A percentile compares a stretch with the other conserved stretches of the same genome.
These are phyloP conservation scores for Vaccinium darrowii DNA, from an alignment of 148 eudicot genomes.

Conservation along the genomic window DNA sequence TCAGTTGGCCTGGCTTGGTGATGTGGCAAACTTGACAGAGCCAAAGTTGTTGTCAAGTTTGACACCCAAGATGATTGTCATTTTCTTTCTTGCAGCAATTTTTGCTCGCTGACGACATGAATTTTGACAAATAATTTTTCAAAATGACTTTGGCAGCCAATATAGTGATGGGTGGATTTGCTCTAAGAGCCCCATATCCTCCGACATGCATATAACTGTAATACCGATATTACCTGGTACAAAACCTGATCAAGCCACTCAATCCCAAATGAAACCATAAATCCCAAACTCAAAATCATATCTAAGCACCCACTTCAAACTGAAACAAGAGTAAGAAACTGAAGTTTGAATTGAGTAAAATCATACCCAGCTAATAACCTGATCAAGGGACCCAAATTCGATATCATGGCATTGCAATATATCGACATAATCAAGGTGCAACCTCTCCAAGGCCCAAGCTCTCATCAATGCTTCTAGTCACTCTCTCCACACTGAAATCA, in stretches of 20 bases:
- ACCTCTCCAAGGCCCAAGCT: conserved; percentile 87
- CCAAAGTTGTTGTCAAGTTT: too few species aligned
- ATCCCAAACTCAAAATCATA: background rate
- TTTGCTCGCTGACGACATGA: too few species aligned
- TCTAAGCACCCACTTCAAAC: background rate
- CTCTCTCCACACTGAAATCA: too few species aligned
- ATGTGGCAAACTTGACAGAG: background rate
- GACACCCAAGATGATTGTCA: too few species aligned
- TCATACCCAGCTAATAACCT: conserved; percentile 42
- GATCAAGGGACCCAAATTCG: conserved; percentile 93
- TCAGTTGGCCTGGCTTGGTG: background rate
- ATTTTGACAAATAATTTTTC: too few species aligned
- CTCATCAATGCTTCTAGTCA: too few species aligned
- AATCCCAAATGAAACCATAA: background rate
- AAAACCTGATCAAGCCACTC: conserved; percentile 1
- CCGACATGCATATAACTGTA: too few species aligned
- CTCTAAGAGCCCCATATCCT: too few species aligned
- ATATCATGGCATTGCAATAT: conserved; percentile 97
- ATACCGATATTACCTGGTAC: too few species aligned
- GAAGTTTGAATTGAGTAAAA: background rate
- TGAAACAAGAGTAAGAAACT: background rate
- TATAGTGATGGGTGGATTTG: too few species aligned
- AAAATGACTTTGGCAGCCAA: too few species aligned
- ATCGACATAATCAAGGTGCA: conserved; percentile 95
- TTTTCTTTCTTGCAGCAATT: too few species aligned